Conservation (phyloP, 345 rosid genomes). For the Raphanus sativus region DNA sequence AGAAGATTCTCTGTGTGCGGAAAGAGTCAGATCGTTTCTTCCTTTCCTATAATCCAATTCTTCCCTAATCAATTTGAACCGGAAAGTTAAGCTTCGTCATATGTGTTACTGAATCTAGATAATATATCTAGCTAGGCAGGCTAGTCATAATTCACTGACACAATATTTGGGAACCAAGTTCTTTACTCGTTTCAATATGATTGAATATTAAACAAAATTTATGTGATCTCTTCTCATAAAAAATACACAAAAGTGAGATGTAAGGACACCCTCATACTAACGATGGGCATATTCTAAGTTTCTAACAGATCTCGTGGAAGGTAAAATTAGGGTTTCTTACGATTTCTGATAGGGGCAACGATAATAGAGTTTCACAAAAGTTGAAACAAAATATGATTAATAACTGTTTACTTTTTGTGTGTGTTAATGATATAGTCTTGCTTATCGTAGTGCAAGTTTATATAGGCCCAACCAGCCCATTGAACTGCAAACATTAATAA, state of each 20-base stretch:
- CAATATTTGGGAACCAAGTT: background rate
- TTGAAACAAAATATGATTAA: background rate
- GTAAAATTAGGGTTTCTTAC: background rate
- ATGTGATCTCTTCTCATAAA: background rate
- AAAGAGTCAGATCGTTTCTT: constrained; percentile 16
- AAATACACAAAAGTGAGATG: background rate
- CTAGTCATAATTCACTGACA: background rate
- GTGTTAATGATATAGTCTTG: background rate
- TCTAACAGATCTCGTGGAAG: background rate
- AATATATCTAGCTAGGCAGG: background rate
- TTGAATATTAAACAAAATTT: background rate
- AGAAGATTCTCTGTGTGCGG: constrained; percentile 18
- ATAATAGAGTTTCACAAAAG: background rate
- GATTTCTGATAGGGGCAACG: background rate
- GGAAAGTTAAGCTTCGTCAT: background rate
- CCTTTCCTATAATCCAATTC: background rate
- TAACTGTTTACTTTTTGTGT: background rate
- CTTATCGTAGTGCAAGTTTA: background rate
- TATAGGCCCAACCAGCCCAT: background rate
- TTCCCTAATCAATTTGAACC: background rate
- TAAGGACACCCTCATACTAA: background rate
- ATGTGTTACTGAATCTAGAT: background rate
- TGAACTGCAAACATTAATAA: background rate
- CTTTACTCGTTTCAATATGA: too few relatives aligned
- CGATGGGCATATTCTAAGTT: background rate